Percentiles rank a stretch among this genome's conserved stretches.
phyloP scores from a whole-genome alignment of 306 rosid genomes.

The Prunus padus region DNA sequence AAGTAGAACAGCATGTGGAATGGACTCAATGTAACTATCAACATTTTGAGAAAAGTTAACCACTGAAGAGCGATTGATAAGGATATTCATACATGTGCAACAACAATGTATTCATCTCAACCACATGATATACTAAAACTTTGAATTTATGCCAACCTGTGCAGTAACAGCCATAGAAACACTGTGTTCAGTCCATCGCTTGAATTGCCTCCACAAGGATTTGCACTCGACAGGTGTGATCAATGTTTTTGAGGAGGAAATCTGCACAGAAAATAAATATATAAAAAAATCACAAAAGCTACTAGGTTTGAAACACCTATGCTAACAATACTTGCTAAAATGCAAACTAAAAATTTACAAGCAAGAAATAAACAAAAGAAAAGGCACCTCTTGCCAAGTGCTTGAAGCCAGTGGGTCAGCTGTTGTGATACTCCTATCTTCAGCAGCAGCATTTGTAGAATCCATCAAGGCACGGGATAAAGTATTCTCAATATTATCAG shows the following conservation, averaged over 20 bases:
- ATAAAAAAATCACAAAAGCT: conserved; percentile 2
- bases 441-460: conserved; percentile 43
- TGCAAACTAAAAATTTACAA: conserved; percentile 13
- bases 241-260: conserved; percentile 68
- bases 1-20: conserved; percentile 15
- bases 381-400: conserved; percentile 76
- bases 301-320: neutral
- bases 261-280: conserved; percentile 36
- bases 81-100: neutral
- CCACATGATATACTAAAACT: neutral
- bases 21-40: neutral
- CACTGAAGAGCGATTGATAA: neutral
- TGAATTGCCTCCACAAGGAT: conserved; percentile 95
- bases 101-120: neutral
- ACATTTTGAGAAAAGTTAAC: neutral
- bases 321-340: neutral
- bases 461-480: conserved; percentile 63
- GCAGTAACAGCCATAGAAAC: conserved; percentile 97
- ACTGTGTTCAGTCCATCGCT: conserved; percentile 77
- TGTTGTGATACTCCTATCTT: conserved; percentile 49
- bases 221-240: conserved; percentile 95
- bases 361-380: conserved; percentile 26
- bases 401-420: conserved; percentile 90
- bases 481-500: conserved; percentile 64
- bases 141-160: conserved; percentile 45